A percentile compares a stretch with the other conserved stretches of the same genome.
Evolutionary conservation across 768 basidiomycete species (phyloP).

Genomic region (Rhodotorula paludigena): DNA sequence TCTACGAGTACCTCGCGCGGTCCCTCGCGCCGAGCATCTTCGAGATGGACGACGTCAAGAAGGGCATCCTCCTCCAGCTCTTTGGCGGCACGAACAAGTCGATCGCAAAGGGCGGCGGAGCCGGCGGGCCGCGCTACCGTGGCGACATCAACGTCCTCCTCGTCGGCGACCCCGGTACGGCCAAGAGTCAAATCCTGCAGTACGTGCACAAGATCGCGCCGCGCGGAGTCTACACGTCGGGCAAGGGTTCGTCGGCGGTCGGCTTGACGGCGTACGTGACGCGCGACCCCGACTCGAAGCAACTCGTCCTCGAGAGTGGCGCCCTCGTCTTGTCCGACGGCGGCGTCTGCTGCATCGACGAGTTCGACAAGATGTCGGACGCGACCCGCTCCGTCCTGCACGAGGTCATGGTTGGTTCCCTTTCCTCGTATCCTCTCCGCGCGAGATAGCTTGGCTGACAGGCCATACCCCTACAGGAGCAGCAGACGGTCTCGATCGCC

Average conservation of each 20-base stretch:
- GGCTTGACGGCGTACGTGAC: constrained; percentile 98
- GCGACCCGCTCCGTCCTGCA: constrained; percentile 53
- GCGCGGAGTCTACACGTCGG: constrained; percentile 92
- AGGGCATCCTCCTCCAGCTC: constrained; percentile 89
- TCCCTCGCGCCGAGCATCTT: constrained; percentile 92
- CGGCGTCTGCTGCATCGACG: constrained; percentile 96
- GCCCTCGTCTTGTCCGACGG: constrained; percentile 92
- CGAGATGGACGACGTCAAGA: constrained; percentile 99
- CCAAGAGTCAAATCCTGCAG: constrained; percentile 95
- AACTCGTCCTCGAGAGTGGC: constrained; percentile 89
- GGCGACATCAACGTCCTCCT: constrained; percentile 97
- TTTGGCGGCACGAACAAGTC: constrained; percentile 98
- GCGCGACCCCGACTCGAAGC: constrained; percentile 95
- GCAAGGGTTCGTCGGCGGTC: constrained; percentile 96
- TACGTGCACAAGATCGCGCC: constrained; percentile 99
- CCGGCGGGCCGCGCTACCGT: constrained; percentile 89
- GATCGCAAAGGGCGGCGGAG: constrained; percentile 85
- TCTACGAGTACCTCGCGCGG: constrained; percentile 77
- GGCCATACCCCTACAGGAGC: constrained; percentile 53
- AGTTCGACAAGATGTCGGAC: constrained; percentile 65
- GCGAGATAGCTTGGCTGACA: not conserved
- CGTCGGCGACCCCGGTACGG: constrained; percentile 95
- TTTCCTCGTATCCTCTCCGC: not conserved
- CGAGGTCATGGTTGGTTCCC: constrained; percentile 57
- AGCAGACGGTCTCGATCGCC: constrained; percentile 56